phyloP scores from a whole-genome alignment of 257 asterid species.

The Nicotiana attenuata region DNA sequence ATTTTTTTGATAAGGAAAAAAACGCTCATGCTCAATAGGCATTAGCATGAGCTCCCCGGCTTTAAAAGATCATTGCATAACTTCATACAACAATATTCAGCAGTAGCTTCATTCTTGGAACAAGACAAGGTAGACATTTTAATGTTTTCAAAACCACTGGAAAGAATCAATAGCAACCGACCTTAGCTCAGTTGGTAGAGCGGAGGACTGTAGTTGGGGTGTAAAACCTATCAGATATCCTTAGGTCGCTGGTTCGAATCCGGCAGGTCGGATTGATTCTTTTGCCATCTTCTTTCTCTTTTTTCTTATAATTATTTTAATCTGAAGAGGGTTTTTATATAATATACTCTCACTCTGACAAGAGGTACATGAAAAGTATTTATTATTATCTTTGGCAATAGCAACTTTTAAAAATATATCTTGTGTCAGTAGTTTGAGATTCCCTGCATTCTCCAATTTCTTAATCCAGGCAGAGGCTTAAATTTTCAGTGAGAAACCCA shows the following conservation, averaged over 20 bases:
- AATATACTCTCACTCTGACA: neutral
- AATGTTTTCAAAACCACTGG: neutral
- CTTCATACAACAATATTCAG: neutral
- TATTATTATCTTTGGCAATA: neutral
- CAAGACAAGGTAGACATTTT: neutral
- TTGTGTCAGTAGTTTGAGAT: neutral
- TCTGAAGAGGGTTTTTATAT: neutral
- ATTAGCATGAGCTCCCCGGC: neutral
- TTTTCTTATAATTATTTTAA: neutral
- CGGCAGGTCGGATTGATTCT: constrained; percentile 36
- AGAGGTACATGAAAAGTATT: neutral
- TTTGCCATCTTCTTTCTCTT: neutral
- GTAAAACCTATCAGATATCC: constrained; percentile 4
- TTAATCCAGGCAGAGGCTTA: too few relatives aligned
- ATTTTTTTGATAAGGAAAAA: neutral
- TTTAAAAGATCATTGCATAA: too few relatives aligned
- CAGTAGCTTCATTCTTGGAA: neutral
- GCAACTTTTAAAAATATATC: neutral
- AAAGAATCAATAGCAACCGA: constrained; percentile 8
- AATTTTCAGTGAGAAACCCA: neutral
- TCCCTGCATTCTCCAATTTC: neutral
- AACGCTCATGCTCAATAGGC: neutral
- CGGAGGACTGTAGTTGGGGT: constrained; percentile 7
- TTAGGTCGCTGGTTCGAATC: constrained; percentile 46
- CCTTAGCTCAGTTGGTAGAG: constrained; percentile 17